Base-by-base conservation (phyloP, 2,329 filamentous ascomycete species). In the Colletotrichum sp. region DNA sequence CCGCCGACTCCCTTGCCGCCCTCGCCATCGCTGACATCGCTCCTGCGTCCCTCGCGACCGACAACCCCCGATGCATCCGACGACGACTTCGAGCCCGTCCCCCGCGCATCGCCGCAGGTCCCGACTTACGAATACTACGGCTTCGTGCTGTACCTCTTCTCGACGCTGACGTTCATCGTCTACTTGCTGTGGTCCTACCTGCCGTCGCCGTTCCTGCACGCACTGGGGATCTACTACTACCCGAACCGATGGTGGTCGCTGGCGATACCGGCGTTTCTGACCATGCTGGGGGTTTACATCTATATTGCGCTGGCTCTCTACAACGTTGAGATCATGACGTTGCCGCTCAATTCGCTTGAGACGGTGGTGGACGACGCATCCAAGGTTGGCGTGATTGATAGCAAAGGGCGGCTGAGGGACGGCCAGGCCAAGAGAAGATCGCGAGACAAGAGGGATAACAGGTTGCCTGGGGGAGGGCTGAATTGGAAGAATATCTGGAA, bases 71-170 rank as follows among this genome's bases (percentile, higher is more conserved):
- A 98, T 82, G 95, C 93, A 52, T 97, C 95, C 1, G 96, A 98
- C 85, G 94, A 96, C 79, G 96, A 98, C 80, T 91, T 94, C 48
- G 89, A 93, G 80, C 93, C 91, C 3, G 92, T 98, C 21, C 95
- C 96, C 8, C 94, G 95, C 71, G 96, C 96, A 3, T 94, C 94
- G 70, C 97, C 97, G 3, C 96, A 97, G 83, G 96, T 99, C 4
- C 97, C 97, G n/a, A 99, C 97, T 0, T 98, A 99, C 87, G 97
- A 99, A 83, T 99, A 98, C 91, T 98, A 98, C 84, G 97, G 97
- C 83, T 99, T 99, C 86, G 96, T 98, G 70, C 91, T 99, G 66
- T 98, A 99, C 87, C 90, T 99, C 52, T 95, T 96, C 82, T 96
- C 94, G 77, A 95, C 93, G 26, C 88, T 97, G 67, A 92, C 92